Base-by-base conservation (phyloP, 352 stramenopile genomes). In the Elongisporangium prolatum region DNA sequence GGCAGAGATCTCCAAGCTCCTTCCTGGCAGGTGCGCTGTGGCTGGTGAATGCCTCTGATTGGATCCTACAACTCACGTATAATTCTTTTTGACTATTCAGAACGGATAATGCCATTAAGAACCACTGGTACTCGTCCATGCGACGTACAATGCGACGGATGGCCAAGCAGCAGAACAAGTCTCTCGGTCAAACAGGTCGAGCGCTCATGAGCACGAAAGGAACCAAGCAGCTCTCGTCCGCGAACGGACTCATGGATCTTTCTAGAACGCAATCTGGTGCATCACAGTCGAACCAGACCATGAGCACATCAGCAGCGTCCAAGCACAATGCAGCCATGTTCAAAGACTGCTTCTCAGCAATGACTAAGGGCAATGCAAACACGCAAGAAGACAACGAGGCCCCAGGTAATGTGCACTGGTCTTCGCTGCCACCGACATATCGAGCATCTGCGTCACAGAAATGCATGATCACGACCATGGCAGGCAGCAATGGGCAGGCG, bases 1-100 rank as follows among this genome's bases (percentile, higher is more conserved):
- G 97, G 93, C 93, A 8, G 94, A 98, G 71, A 99, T 99, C 70
- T 97, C 96, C 28, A 99, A 99, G 65, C 77, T 97, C 0, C 74
- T 99, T 9, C 95, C 96, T 48, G 97, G 97, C 24, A 75, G 84
- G 80, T 91, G 61, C n/a, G 59, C 59, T 47, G 14, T 38, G 28
- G 28, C 6, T 38, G 28, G 28, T 10, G 7, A 38, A 38, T 14
- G 6, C 1, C 28, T 5, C 28, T 38, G 28, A 10, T 11, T 38
- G 28, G 28, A 38, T 1, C 28, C 28, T 10, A 38, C 34, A 44
- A 17, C 10, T 16, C 34, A 17, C 34, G 17, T 10, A 5, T 38
- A 9, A 56, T 56, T 13, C 24, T 13, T 48, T 49, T 24, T 10
- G n/a, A n/a, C n/a, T n/a, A n/a, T n/a, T 37, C 56, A 90, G 86